These are phyloP conservation scores for Pseudogymnoascus verrucosus DNA, from an alignment of 2,329 filamentous ascomycete genomes.

Conservation along the genomic window DNA sequence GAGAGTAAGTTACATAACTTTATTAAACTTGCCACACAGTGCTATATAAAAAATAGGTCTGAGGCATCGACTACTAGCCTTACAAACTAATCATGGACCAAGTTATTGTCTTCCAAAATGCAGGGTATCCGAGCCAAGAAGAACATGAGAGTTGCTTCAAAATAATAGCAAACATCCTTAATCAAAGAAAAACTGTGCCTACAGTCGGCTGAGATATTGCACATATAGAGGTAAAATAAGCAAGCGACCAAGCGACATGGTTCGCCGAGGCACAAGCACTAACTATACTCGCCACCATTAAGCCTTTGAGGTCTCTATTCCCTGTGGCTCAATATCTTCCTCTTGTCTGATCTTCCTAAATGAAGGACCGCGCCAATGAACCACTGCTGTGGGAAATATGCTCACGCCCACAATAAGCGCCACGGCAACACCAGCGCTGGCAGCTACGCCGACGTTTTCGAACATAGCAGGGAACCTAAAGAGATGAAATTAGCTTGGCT, in stretches of 20 bases:
- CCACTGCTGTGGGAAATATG: constrained; percentile 26
- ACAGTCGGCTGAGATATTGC: background rate
- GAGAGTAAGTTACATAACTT: background rate
- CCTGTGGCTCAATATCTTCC: background rate
- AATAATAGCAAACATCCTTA: background rate
- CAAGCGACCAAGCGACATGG: background rate
- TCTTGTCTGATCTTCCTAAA: background rate
- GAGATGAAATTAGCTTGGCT: constrained; percentile 13
- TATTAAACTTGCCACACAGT: background rate
- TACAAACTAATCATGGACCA: background rate
- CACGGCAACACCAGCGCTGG: constrained; percentile 30
- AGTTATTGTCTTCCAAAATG: background rate
- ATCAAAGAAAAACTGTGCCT: background rate
- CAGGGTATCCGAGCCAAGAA: background rate
- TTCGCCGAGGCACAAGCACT: background rate
- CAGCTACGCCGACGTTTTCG: constrained; percentile 26
- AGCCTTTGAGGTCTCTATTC: background rate
- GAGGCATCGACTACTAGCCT: background rate
- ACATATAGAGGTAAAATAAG: background rate
- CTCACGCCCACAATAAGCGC: constrained; percentile 30
- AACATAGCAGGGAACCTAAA: constrained; percentile 34
- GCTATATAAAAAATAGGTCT: background rate
- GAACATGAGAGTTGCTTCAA: background rate
- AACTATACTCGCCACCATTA: background rate
- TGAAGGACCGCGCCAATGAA: constrained; percentile 21